Evolutionary conservation across 495 filamentous ascomycete species (phyloP).

Genomic region (Pseudotulostoma volvatum): DNA sequence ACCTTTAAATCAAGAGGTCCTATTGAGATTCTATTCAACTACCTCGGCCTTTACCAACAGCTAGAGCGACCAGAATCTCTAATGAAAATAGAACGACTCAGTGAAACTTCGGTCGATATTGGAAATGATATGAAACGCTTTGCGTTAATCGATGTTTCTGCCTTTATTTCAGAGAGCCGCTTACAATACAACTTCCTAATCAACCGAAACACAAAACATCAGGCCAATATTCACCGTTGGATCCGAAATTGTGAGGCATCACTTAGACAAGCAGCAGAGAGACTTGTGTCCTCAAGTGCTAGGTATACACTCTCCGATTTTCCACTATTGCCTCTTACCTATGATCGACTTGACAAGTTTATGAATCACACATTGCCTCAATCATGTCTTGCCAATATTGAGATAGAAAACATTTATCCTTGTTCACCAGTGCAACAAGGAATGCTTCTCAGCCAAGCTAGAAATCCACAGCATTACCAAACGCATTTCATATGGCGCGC

Average conservation of each 20-base stretch:
- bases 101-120: constrained; percentile 13
- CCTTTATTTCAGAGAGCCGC: constrained; percentile 31
- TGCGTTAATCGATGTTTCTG: constrained; percentile 39
- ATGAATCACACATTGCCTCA: too few relatives aligned
- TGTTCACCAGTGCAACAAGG: constrained; percentile 36
- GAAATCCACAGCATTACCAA: constrained; percentile 31
- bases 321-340: constrained; percentile 1
- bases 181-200: constrained; percentile 36
- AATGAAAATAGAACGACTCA: constrained; percentile 18
- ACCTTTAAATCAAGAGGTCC: constrained; percentile 24
- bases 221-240: constrained; percentile 34
- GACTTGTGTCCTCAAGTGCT: constrained; percentile 25
- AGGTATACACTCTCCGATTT: constrained; percentile 3
- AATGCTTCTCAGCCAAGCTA: constrained; percentile 30
- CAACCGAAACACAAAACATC: constrained; percentile 33
- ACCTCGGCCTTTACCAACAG: constrained; percentile 37
- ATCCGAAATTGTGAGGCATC: constrained; percentile 32
- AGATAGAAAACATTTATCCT: constrained; percentile 30
- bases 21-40: constrained; percentile 46
- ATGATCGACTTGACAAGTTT: constrained; percentile 13
- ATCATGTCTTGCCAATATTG: constrained; percentile 5
- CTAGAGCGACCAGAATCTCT: constrained; percentile 37
- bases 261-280: constrained; percentile 25
- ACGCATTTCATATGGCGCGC: constrained; percentile 31
- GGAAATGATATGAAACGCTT: constrained; percentile 34